phyloP scores from a whole-genome alignment of 2,329 filamentous ascomycete genomes.

The Aspergillus caelatus region DNA sequence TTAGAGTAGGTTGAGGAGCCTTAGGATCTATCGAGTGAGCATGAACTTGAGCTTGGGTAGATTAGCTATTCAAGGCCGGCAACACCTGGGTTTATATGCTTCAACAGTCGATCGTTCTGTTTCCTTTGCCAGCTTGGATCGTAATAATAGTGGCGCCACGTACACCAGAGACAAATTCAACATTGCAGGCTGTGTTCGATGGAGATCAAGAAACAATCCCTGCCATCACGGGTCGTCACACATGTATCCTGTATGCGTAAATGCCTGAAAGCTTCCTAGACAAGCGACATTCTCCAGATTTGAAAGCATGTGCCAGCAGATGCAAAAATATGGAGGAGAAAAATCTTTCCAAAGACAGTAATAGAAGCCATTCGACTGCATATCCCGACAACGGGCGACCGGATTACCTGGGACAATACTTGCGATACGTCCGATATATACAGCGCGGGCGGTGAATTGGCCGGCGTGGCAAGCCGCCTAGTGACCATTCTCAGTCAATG shows the following conservation, averaged over 20 bases:
- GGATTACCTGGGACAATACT: background rate
- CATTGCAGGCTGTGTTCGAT: background rate
- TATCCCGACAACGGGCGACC: background rate
- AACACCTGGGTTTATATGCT: background rate
- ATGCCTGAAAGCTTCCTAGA: background rate
- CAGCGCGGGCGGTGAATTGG: background rate
- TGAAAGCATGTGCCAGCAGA: background rate
- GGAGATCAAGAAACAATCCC: background rate
- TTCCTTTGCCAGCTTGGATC: too few relatives aligned
- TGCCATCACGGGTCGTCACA: background rate
- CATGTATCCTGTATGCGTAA: background rate
- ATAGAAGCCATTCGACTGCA: background rate
- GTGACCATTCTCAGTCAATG: background rate
- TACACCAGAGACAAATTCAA: background rate
- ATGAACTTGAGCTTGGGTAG: background rate
- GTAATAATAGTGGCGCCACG: background rate
- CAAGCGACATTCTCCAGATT: background rate
- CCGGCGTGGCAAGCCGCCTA: background rate
- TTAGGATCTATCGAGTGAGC: background rate
- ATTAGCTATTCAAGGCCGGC: background rate
- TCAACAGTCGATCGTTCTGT: background rate
- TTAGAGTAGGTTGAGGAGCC: background rate
- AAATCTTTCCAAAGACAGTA: background rate
- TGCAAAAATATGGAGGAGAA: background rate
- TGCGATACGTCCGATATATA: background rate